Evolutionary conservation across 176 grass and related monocot species (phyloP), one percentile per base, ranked within the genome.

Genomic region (Zea luxurians): DNA sequence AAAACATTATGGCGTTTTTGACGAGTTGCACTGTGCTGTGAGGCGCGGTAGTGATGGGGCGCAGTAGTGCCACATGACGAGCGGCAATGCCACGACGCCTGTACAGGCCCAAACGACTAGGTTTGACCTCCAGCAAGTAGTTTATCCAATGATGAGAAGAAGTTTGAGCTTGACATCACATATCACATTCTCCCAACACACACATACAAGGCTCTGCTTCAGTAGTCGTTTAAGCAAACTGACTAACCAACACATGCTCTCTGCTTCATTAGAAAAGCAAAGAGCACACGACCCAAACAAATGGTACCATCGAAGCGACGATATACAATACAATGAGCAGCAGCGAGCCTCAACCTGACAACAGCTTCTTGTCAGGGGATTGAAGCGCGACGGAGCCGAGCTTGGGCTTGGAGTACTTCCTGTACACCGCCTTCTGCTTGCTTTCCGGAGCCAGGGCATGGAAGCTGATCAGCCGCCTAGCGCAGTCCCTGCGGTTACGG

Each of bases 371-470:
- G 15, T 70, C 64, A 0, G 69, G 86, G 7, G 74, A 63, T 61
- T 68, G 21, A 73, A 89, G 85, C 10, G 86, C 79, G 4, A 89
- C 86, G 37, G 78, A 66, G 5, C 86, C 58, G 42, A 86, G 72
- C 78, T 54, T 85, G 65, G 78, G 54, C 7, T 9, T 81, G 8
- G 89, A 79, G 63, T 94, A 94, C 74, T 94, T 94, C 18, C 16
- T 64, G 72, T 73, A 81, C 5, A 91, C 86, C 13, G 52, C 81
- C 65, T 62, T 84, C 35, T 82, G 83, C 81, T 80, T 91, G 85
- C 78, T 64, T 53, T 67, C 69, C 4, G 80, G 53, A 5, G 81
- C 83, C 5, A 13, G 5, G 17, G 62, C 47, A 50, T 88, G 92
- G 53, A 88, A 74, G 73, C 6, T 85, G 16, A 82, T 64, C 63